These are phyloP conservation scores for Pichia californica DNA, from an alignment of 805 yeast genomes.

Conservation along the genomic window DNA sequence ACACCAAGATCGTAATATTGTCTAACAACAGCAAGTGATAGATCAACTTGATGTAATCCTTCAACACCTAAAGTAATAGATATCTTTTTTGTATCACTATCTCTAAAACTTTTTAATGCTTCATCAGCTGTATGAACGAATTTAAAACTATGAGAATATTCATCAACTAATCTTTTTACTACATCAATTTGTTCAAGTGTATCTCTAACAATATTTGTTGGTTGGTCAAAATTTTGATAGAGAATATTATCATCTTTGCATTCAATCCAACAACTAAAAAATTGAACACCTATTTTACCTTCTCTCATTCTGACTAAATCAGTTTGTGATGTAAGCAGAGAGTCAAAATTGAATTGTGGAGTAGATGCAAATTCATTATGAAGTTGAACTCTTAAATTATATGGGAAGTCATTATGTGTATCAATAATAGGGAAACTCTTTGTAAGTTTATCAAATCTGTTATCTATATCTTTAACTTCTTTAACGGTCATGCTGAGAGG, in stretches of 20 bases:
- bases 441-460: slow-evolving; percentile 15
- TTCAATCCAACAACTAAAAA: slow-evolving; percentile 44
- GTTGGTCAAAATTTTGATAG: slow-evolving; percentile 39
- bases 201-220: slow-evolving; percentile 42
- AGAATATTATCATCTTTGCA: slow-evolving; percentile 35
- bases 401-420: slow-evolving; percentile 50
- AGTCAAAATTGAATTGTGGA: slow-evolving; percentile 29
- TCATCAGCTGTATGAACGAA: slow-evolving; percentile 37
- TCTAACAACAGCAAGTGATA: slow-evolving; percentile 43
- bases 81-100: slow-evolving; percentile 27
- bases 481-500: slow-evolving; percentile 7
- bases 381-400: slow-evolving; percentile 37
- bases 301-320: slow-evolving; percentile 35
- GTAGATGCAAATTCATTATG: slow-evolving; percentile 29
- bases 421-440: slow-evolving; percentile 37
- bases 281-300: slow-evolving; percentile 45
- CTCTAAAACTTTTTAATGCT: slow-evolving; percentile 31
- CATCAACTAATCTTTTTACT: slow-evolving; percentile 37
- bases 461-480: slow-evolving; percentile 10
- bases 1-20: slow-evolving; percentile 45
- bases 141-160: slow-evolving; percentile 33
- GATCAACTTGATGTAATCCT: slow-evolving; percentile 47
- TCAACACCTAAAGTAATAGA: slow-evolving; percentile 48
- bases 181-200: slow-evolving; percentile 51
- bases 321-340: slow-evolving; percentile 37